These are phyloP conservation scores for Hanseniaspora nectarophila DNA, from an alignment of 805 yeast species.

Conservation along the genomic window DNA sequence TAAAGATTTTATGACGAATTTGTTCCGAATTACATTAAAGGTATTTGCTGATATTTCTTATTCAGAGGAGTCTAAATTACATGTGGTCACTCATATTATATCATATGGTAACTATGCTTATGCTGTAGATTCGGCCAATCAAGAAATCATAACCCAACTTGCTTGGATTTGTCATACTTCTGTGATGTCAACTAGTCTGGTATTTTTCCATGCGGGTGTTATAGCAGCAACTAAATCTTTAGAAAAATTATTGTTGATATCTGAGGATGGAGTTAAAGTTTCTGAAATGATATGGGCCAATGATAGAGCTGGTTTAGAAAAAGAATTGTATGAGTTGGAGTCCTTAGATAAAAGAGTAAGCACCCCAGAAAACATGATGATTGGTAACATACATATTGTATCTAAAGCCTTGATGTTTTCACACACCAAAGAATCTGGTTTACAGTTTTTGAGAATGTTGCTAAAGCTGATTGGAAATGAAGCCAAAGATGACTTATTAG, in stretches of 20 bases:
- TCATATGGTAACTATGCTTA: constrained; percentile 32
- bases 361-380: constrained; percentile 39
- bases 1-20: constrained; percentile 36
- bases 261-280: constrained; percentile 23
- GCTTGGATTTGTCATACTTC: constrained; percentile 32
- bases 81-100: constrained; percentile 30
- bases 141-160: constrained; percentile 23
- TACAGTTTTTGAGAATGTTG: constrained; percentile 31
- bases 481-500: constrained; percentile 27
- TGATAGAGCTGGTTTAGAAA: constrained; percentile 29
- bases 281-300: constrained; percentile 26
- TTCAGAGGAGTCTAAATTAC: constrained; percentile 25
- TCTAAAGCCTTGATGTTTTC: constrained; percentile 51
- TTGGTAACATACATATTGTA: constrained; percentile 36
- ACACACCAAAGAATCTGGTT: constrained; percentile 40
- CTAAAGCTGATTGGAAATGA: constrained; percentile 30
- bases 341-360: constrained; percentile 30
- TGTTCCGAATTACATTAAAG: constrained; percentile 26
- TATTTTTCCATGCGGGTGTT: constrained; percentile 33
- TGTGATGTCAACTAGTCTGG: constrained; percentile 27
- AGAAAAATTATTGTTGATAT: constrained; percentile 24
- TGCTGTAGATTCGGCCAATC: constrained; percentile 29
- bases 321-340: constrained; percentile 36
- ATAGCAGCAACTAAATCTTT: constrained; percentile 31
- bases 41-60: constrained; percentile 29